Evolutionary conservation across 108 stramenopile species (phyloP).

Genomic region (Cyclotella atomus): DNA sequence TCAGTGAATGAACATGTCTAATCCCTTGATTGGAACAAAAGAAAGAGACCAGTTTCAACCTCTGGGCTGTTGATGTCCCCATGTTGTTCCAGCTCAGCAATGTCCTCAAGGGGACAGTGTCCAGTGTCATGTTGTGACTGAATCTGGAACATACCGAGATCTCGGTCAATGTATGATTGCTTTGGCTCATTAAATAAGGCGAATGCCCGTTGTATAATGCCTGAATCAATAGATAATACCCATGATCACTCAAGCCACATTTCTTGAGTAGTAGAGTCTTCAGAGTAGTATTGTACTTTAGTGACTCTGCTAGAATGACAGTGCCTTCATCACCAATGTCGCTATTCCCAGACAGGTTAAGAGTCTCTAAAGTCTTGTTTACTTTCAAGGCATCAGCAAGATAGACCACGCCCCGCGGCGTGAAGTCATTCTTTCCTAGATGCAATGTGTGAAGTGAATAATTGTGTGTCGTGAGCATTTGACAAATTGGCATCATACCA

Average conservation of each 20-base stretch:
- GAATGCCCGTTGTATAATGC: slow-evolving; percentile 22
- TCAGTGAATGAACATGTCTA: slow-evolving; percentile 13
- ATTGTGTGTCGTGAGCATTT: slow-evolving; percentile 22
- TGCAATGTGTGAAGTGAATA: slow-evolving; percentile 18
- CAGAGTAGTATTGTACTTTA: slow-evolving; percentile 12
- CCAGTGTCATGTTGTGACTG: background rate
- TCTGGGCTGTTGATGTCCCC: slow-evolving; percentile 11
- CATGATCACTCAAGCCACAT: slow-evolving; percentile 22
- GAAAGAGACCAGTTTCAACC: slow-evolving; percentile 18
- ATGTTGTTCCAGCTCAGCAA: slow-evolving; percentile 18
- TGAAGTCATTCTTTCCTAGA: slow-evolving; percentile 22
- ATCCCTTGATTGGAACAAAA: slow-evolving; percentile 14
- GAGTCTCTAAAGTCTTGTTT: slow-evolving; percentile 22
- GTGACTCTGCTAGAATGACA: background rate
- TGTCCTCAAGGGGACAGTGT: background rate
- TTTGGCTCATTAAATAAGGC: slow-evolving; percentile 10
- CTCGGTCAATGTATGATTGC: slow-evolving; percentile 27
- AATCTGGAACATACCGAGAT: slow-evolving; percentile 11
- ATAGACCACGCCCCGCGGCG: background rate
- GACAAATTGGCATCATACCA: slow-evolving; percentile 11
- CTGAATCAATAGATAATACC: background rate
- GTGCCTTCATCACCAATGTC: slow-evolving; percentile 26
- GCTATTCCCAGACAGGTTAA: slow-evolving; percentile 18
- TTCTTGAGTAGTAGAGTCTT: slow-evolving; percentile 26
- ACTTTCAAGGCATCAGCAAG: slow-evolving; percentile 15